These are phyloP conservation scores for Phaeosphaeria sp. DNA, from an alignment of 2,329 filamentous ascomycete genomes.

Conservation along the genomic window DNA sequence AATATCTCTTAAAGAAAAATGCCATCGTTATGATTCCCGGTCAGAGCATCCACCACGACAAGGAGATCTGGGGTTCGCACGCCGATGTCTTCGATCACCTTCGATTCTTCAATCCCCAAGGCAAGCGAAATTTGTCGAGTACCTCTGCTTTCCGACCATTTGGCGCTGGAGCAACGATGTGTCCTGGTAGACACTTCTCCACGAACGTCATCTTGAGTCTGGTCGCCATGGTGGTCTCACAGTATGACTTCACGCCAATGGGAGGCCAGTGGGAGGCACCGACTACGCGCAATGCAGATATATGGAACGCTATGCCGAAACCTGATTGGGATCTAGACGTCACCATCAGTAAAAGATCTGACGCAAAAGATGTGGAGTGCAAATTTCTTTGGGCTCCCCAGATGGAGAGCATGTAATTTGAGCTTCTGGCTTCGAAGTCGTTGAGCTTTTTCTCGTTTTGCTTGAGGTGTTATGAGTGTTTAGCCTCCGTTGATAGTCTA, in stretches of 20 bases:
- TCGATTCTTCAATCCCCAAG: slow-evolving; percentile 34
- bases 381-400: slow-evolving; percentile 28
- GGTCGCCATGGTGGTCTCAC: slow-evolving; percentile 40
- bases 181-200: slow-evolving; percentile 50
- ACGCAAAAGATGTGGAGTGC: slow-evolving; percentile 14
- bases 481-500: too few relatives aligned
- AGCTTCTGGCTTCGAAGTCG: background rate
- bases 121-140: slow-evolving; percentile 21
- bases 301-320: slow-evolving; percentile 44
- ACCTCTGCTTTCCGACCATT: slow-evolving; percentile 44
- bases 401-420: background rate
- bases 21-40: slow-evolving; percentile 47
- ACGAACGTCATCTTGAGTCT: slow-evolving; percentile 43
- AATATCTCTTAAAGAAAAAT: slow-evolving; percentile 48
- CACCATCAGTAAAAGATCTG: slow-evolving; percentile 9
- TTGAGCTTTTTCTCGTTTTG: too few relatives aligned
- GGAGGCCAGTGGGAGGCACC: slow-evolving; percentile 30
- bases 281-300: slow-evolving; percentile 30
- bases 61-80: slow-evolving; percentile 41
- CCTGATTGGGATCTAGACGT: slow-evolving; percentile 35
- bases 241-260: slow-evolving; percentile 39
- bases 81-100: slow-evolving; percentile 42
- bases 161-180: slow-evolving; percentile 44
- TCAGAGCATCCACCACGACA: slow-evolving; percentile 39
- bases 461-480: too few relatives aligned